A percentile compares a stretch with the other conserved stretches of the same genome.
These are phyloP conservation scores for Neohortaea acidophila DNA, from an alignment of 495 filamentous ascomycete species.

Conservation along the genomic window DNA sequence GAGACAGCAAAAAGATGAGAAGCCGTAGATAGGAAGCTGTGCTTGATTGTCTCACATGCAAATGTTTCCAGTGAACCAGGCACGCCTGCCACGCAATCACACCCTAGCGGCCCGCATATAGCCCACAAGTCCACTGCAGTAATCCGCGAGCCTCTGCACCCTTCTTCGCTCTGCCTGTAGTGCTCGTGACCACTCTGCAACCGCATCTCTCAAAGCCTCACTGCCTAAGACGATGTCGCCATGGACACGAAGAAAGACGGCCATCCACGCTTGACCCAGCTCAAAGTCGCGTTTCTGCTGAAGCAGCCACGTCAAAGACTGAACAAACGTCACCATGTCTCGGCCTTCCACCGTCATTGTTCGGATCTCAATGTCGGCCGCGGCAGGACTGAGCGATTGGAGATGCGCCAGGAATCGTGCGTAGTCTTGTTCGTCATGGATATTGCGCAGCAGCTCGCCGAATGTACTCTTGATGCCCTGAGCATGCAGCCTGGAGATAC, in stretches of 20 bases:
- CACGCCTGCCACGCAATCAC: neutral
- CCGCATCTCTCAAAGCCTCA: slow-evolving; percentile 24
- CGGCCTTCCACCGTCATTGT: slow-evolving; percentile 42
- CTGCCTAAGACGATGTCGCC: slow-evolving; percentile 36
- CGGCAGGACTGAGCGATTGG: slow-evolving; percentile 56
- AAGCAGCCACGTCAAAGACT: slow-evolving; percentile 55
- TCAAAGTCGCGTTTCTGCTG: slow-evolving; percentile 65
- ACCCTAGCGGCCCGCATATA: slow-evolving; percentile 54
- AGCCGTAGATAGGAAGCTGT: no score
- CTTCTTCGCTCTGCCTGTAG: slow-evolving; percentile 51
- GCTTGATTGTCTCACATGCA: no score
- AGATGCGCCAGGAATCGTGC: slow-evolving; percentile 50
- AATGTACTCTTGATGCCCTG: slow-evolving; percentile 30
- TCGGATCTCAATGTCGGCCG: slow-evolving; percentile 77
- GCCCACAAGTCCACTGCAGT: slow-evolving; percentile 73
- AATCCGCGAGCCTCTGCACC: slow-evolving; percentile 63
- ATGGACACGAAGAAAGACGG: slow-evolving; percentile 71
- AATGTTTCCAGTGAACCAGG: no score
- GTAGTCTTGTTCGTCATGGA: slow-evolving; percentile 33
- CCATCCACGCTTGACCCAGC: slow-evolving; percentile 90
- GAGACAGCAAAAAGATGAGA: no score
- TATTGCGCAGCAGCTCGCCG: slow-evolving; percentile 40
- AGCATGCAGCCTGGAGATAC: slow-evolving; percentile 30
- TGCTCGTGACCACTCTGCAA: slow-evolving; percentile 31
- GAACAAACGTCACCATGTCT: slow-evolving; percentile 56